Conservation (phyloP, 1,284 basidiomycete genomes). For the Rhodotorula mucilaginosa region DNA sequence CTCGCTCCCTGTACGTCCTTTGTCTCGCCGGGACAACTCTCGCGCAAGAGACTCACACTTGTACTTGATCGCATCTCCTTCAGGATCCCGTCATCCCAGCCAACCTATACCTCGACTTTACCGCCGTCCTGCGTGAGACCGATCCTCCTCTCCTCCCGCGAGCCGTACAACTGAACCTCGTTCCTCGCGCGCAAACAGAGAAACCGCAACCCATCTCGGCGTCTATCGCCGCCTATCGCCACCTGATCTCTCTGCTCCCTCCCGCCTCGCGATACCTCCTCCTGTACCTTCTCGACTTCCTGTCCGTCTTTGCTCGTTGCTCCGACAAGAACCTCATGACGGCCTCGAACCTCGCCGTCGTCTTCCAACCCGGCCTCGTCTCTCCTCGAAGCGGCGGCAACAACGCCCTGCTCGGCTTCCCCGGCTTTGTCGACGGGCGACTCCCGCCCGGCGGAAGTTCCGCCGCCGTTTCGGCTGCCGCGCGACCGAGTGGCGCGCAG, state of each 20-base stretch:
- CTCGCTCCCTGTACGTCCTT: slow-evolving; percentile 78
- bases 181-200: slow-evolving; percentile 6
- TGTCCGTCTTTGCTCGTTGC: slow-evolving; percentile 90
- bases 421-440: slow-evolving; percentile 36
- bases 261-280: slow-evolving; percentile 88
- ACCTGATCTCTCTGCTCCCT: slow-evolving; percentile 78
- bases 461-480: neutral
- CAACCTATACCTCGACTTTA: slow-evolving; percentile 83
- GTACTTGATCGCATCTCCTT: neutral
- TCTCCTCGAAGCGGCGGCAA: slow-evolving; percentile 69
- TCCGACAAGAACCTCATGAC: slow-evolving; percentile 94
- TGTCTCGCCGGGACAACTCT: neutral
- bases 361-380: slow-evolving; percentile 88
- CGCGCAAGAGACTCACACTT: no score
- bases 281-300: slow-evolving; percentile 90
- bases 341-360: slow-evolving; percentile 86
- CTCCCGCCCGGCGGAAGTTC: slow-evolving; percentile 15
- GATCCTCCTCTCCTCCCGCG: neutral
- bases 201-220: slow-evolving; percentile 28
- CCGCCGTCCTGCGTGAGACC: slow-evolving; percentile 67
- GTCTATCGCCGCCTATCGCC: slow-evolving; percentile 72
- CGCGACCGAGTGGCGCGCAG: slow-evolving; percentile 16
- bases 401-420: slow-evolving; percentile 39
- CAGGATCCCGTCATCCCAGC: slow-evolving; percentile 88
- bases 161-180: no score